phyloP scores from a whole-genome alignment of 495 filamentous ascomycete genomes.

The Penicillium bialowiezense region DNA sequence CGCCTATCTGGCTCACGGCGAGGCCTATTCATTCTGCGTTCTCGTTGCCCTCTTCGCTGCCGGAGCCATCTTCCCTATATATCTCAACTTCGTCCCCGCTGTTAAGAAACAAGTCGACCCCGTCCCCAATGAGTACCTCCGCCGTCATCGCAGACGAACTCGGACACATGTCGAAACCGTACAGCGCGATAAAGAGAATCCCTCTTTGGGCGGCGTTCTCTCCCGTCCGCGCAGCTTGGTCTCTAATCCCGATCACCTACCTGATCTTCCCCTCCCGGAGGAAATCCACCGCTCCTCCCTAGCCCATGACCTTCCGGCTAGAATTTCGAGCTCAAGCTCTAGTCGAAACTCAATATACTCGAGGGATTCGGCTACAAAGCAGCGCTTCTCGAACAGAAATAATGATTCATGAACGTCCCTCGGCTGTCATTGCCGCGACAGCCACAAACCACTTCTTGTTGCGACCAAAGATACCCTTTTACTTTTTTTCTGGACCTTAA shows the following conservation, averaged over 20 bases:
- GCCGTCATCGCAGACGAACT: slow-evolving; percentile 30
- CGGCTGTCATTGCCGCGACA: background rate
- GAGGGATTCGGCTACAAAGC: background rate
- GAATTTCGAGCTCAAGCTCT: background rate
- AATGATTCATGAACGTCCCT: background rate
- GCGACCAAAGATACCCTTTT: background rate
- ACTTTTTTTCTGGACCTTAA: background rate
- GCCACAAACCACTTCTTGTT: background rate
- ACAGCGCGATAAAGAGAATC: slow-evolving; percentile 35
- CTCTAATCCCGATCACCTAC: slow-evolving; percentile 27
- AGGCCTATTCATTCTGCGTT: slow-evolving; percentile 53
- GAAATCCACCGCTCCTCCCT: slow-evolving; percentile 12
- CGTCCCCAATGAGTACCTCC: slow-evolving; percentile 44
- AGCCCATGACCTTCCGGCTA: background rate
- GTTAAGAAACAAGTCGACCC: slow-evolving; percentile 64
- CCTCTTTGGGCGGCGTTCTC: slow-evolving; percentile 33
- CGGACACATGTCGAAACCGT: slow-evolving; percentile 16
- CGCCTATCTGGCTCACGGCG: slow-evolving; percentile 34
- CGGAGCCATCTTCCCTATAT: slow-evolving; percentile 58
- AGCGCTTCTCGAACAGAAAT: background rate
- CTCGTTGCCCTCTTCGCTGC: slow-evolving; percentile 56
- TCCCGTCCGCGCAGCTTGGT: slow-evolving; percentile 40
- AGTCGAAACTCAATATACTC: background rate
- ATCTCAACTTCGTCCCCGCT: slow-evolving; percentile 52
- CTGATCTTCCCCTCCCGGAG: slow-evolving; percentile 23